Percentiles rank a stretch among this genome's conserved stretches.
Evolutionary conservation across 192 early-diverging fungal genomes (phyloP).

Genomic region (Backusella liffmaniae): DNA sequence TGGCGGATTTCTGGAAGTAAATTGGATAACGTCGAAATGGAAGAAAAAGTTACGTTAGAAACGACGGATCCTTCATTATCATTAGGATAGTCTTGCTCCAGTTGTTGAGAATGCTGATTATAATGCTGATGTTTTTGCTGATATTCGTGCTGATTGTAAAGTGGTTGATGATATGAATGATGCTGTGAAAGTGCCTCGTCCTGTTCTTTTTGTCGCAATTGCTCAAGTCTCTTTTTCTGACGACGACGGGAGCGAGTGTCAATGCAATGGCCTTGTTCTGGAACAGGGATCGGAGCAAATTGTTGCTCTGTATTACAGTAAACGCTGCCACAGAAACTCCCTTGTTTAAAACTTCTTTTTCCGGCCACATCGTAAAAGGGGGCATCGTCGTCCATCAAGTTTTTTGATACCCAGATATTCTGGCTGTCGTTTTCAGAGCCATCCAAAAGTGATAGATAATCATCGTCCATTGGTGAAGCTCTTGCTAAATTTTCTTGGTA

Average conservation of each 20-base stretch:
- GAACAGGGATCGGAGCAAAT: background rate
- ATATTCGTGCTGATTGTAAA: background rate
- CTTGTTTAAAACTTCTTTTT: constrained; percentile 6
- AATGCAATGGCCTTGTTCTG: background rate
- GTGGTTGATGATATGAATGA: background rate
- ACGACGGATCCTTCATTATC: background rate
- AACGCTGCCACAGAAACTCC: constrained; percentile 11
- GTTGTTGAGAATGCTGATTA: background rate
- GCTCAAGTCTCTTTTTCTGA: background rate
- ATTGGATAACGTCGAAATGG: background rate
- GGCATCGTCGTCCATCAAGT: background rate
- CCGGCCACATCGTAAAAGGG: constrained; percentile 11
- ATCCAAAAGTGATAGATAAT: background rate
- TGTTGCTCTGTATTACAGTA: constrained; percentile 3
- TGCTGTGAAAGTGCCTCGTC: background rate
- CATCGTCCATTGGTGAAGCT: background rate
- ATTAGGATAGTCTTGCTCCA: background rate
- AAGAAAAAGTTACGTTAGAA: background rate
- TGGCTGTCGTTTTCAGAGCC: background rate
- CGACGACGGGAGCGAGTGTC: background rate
- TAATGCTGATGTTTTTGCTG: background rate
- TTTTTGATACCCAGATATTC: background rate
- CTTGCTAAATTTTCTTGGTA: background rate
- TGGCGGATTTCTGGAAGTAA: background rate
- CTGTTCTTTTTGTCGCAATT: background rate